Conservation (phyloP, 208 protist genomes). For the Angomonas deanei region DNA sequence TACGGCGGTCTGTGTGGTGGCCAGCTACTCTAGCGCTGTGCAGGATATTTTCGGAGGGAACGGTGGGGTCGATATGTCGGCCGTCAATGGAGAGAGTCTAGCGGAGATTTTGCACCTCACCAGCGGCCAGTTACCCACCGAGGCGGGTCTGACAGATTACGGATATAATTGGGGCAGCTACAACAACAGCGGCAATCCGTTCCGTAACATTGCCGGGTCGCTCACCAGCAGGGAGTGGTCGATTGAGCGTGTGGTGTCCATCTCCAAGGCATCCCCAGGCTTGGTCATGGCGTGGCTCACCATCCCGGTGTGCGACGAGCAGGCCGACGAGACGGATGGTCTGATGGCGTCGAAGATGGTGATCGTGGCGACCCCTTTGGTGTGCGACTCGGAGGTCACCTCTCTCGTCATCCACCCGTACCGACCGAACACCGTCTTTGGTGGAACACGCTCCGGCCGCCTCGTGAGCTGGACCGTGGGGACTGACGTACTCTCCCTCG, state of each 20-base stretch:
- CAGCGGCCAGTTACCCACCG: not conserved
- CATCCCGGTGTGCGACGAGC: slow-evolving; percentile 13
- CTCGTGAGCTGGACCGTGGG: slow-evolving; percentile 39
- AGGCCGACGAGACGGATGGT: not conserved
- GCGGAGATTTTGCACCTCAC: not conserved
- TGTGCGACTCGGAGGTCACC: slow-evolving; percentile 48
- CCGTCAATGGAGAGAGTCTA: not conserved
- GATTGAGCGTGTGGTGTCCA: slow-evolving; percentile 14
- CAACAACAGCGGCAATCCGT: not conserved
- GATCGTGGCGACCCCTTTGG: slow-evolving; percentile 37
- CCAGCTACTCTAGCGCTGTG: slow-evolving; percentile 7
- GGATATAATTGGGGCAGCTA: slow-evolving; percentile 33
- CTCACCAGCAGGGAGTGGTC: slow-evolving; percentile 3
- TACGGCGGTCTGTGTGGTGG: slow-evolving; percentile 19
- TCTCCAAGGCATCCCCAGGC: slow-evolving; percentile 19
- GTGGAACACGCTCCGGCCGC: slow-evolving; percentile 42
- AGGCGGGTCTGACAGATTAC: slow-evolving; percentile 13
- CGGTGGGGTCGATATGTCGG: not conserved
- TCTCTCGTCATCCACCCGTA: slow-evolving; percentile 35
- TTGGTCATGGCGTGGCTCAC: slow-evolving; percentile 51
- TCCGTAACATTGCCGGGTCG: not conserved
- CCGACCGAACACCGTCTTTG: slow-evolving; percentile 29
- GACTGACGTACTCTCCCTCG: slow-evolving; percentile 17
- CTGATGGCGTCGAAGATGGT: slow-evolving; percentile 12
- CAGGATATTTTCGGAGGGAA: not conserved